These are phyloP conservation scores for Paracorniculantispora psalliotae DNA, from an alignment of 2,329 filamentous ascomycete species.

Conservation along the genomic window DNA sequence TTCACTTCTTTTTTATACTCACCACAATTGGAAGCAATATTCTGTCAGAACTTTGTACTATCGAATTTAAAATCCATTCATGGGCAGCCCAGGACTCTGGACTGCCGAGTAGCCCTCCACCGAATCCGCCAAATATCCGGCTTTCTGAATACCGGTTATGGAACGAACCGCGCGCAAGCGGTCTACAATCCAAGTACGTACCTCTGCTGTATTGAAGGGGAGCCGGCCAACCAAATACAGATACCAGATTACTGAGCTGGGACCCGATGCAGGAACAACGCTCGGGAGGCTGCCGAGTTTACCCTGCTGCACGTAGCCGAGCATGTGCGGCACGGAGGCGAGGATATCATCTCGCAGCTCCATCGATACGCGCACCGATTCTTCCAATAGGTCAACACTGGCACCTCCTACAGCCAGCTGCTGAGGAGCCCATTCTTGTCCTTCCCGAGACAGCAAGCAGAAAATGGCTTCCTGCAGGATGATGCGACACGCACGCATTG, in stretches of 20 bases:
- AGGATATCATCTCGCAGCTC: conserved; percentile 9
- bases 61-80: neutral
- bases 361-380: neutral
- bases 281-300: neutral
- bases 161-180: conserved; percentile 5
- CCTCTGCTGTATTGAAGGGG: conserved; percentile 1
- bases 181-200: neutral
- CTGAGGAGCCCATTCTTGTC: conserved; percentile 6
- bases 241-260: conserved; percentile 9
- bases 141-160: conserved; percentile 11
- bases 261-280: neutral
- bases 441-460: conserved; percentile 9
- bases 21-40: no score
- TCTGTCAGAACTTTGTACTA: no score
- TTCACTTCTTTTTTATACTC: no score
- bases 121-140: conserved; percentile 3
- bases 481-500: conserved; percentile 12
- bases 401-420: conserved; percentile 1
- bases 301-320: conserved; percentile 12
- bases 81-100: neutral
- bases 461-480: conserved; percentile 8
- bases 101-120: neutral
- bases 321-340: conserved; percentile 13
- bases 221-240: conserved; percentile 8
- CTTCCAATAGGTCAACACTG: neutral